Evolutionary conservation across 2,329 filamentous ascomycete genomes (phyloP).

Genomic region (Diplodia seriata): DNA sequence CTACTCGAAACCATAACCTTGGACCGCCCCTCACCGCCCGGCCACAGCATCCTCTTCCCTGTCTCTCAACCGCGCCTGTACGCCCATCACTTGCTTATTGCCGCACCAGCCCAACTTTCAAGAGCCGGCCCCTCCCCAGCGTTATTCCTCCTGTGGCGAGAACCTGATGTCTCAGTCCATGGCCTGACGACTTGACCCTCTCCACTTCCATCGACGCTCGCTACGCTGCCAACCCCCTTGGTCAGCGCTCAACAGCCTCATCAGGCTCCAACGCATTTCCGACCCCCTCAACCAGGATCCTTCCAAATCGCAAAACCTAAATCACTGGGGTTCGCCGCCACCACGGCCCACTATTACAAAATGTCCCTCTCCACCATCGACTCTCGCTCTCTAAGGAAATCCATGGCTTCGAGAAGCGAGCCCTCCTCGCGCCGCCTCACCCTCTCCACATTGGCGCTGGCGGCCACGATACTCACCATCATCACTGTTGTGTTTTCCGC

Average conservation of each 20-base stretch:
- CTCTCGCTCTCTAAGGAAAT: slow-evolving; percentile 24
- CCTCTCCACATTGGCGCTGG: slow-evolving; percentile 37
- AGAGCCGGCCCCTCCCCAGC: slow-evolving; percentile 6
- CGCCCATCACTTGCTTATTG: slow-evolving; percentile 25
- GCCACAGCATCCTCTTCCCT: slow-evolving; percentile 20
- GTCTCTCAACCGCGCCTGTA: slow-evolving; percentile 8
- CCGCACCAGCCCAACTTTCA: slow-evolving; percentile 21
- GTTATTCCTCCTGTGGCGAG: slow-evolving; percentile 4
- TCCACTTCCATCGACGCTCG: neutral
- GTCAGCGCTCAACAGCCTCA: slow-evolving; percentile 13
- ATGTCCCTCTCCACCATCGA: slow-evolving; percentile 31
- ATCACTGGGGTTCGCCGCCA: slow-evolving; percentile 11
- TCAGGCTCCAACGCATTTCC: slow-evolving; percentile 18
- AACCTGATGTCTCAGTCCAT: slow-evolving; percentile 26
- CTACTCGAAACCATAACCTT: slow-evolving; percentile 31
- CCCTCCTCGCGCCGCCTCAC: slow-evolving; percentile 33
- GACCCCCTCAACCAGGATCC: slow-evolving; percentile 15
- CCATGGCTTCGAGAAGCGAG: slow-evolving; percentile 19
- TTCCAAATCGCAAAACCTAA: slow-evolving; percentile 6
- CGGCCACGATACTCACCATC: slow-evolving; percentile 45
- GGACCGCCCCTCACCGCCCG: slow-evolving; percentile 28
- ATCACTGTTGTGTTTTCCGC: slow-evolving; percentile 46
- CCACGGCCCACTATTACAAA: neutral
- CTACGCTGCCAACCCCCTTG: slow-evolving; percentile 3
- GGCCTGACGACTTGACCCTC: slow-evolving; percentile 24